phyloP scores from a whole-genome alignment of 768 basidiomycete species.

The Pleurotus sapidus region DNA sequence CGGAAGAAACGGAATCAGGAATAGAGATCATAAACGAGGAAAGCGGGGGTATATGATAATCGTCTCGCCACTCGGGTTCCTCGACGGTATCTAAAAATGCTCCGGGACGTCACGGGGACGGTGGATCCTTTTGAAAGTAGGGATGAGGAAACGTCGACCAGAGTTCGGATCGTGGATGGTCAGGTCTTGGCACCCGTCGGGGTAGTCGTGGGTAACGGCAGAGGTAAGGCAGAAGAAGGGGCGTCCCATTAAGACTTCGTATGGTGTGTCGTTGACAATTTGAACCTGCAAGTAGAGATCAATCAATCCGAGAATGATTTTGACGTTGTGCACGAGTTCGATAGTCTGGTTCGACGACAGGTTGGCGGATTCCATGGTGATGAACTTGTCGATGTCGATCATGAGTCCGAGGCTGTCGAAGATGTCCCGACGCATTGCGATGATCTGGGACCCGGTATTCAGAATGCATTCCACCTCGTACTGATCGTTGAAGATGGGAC shows the following conservation, averaged over 20 bases:
- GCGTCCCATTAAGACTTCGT: slow-evolving; percentile 22
- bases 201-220: slow-evolving; percentile 9
- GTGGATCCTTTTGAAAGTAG: slow-evolving; percentile 5
- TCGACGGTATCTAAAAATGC: no score
- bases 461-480: slow-evolving; percentile 18
- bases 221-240: slow-evolving; percentile 20
- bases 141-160: slow-evolving; percentile 1
- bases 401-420: slow-evolving; percentile 12
- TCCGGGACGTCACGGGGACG: no score
- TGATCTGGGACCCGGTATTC: slow-evolving; percentile 22
- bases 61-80: no score
- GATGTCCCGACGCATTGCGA: slow-evolving; percentile 20
- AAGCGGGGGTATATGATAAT: no score
- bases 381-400: slow-evolving; percentile 15
- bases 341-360: slow-evolving; percentile 14
- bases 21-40: no score
- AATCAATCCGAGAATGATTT: slow-evolving; percentile 17
- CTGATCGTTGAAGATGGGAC: slow-evolving; percentile 15
- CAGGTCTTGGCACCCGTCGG: slow-evolving; percentile 13
- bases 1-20: no score
- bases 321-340: slow-evolving; percentile 22
- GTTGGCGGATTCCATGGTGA: slow-evolving; percentile 24
- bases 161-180: slow-evolving; percentile 20
- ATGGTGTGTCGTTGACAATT: slow-evolving; percentile 19
- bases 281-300: slow-evolving; percentile 24